Conservation (phyloP, 345 rosid species). For the Triadica sebifera region DNA sequence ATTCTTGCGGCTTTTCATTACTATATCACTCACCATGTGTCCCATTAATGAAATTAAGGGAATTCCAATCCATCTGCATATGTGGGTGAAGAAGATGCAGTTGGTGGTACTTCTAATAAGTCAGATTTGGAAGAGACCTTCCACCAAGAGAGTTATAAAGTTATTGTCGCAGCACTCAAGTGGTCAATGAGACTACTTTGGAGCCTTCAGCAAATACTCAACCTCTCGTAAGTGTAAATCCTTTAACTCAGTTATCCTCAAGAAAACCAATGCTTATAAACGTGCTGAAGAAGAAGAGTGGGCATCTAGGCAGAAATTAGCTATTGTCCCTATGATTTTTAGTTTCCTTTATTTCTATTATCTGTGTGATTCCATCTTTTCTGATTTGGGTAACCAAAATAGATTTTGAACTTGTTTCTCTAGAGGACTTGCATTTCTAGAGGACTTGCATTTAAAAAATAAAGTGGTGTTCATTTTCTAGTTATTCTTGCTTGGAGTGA, state of each 20-base stretch:
- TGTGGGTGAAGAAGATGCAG: background rate
- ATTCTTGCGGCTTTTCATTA: too few species aligned
- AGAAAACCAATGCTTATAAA: slow-evolving; percentile 18
- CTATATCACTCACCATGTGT: too few species aligned
- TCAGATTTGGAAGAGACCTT: slow-evolving; percentile 4
- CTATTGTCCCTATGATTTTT: background rate
- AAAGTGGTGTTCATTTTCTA: too few species aligned
- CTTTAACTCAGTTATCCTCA: background rate
- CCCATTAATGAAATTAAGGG: too few species aligned
- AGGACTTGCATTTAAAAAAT: too few species aligned
- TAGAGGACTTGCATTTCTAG: too few species aligned
- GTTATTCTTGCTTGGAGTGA: too few species aligned
- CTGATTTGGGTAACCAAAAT: background rate
- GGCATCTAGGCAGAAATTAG: slow-evolving; percentile 14
- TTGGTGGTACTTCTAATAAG: background rate
- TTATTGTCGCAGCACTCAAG: background rate
- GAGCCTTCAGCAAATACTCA: background rate
- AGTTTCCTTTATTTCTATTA: background rate
- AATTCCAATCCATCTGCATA: background rate
- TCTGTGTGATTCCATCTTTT: too few species aligned
- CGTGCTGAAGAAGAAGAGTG: slow-evolving; percentile 24
- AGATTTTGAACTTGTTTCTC: too few species aligned
- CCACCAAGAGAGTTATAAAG: background rate
- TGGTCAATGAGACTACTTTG: background rate
- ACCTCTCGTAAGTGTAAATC: background rate